phyloP scores from a whole-genome alignment of 345 rosid species.

The Lumnitzera littorea region DNA sequence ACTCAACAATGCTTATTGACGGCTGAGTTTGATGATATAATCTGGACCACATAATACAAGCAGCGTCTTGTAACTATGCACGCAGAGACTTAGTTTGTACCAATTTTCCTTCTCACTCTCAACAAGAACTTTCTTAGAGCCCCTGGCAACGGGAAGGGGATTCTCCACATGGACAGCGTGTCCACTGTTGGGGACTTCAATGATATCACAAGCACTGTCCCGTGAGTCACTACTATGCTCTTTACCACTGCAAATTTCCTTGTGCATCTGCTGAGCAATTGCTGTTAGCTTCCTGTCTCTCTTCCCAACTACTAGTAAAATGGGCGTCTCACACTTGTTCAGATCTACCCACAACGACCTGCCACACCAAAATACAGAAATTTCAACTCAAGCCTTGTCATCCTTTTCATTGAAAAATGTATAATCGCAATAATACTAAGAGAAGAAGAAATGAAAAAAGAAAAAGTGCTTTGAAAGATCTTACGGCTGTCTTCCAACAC shows the following conservation, averaged over 20 bases:
- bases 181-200: constrained; percentile 57
- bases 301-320: constrained; percentile 60
- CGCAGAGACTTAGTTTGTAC: no score
- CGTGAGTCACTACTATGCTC: constrained; percentile 8
- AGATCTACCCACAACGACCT: constrained; percentile 88
- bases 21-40: no score
- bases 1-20: no score
- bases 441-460: neutral
- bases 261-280: constrained; percentile 44
- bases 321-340: constrained; percentile 44
- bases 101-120: constrained; percentile 10
- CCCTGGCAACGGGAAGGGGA: constrained; percentile 48
- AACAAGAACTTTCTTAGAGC: constrained; percentile 52
- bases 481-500: constrained; percentile 86
- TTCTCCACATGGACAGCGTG: constrained; percentile 92
- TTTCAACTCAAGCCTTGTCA: no score
- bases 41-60: no score
- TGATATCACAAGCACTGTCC: constrained; percentile 22
- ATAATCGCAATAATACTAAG: neutral
- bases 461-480: constrained; percentile 11
- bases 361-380: constrained; percentile 5
- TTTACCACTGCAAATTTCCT: constrained; percentile 17
- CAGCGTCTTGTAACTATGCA: no score
- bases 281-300: constrained; percentile 59
- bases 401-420: no score